phyloP scores from a whole-genome alignment of 73 alveolate species.

The Paramecium biaurelia region DNA sequence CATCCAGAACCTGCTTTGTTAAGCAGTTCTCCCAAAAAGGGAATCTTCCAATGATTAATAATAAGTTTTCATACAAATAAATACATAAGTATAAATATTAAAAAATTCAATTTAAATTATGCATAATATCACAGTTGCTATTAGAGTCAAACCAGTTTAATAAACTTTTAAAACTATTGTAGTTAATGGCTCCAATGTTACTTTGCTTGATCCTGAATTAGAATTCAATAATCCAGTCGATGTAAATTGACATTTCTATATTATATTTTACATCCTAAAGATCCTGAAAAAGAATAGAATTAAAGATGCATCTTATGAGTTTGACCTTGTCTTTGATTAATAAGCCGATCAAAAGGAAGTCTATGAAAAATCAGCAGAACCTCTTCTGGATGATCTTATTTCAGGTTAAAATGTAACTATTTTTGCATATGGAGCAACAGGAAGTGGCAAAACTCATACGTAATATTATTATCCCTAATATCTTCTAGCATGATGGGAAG shows the following conservation, averaged over 20 bases:
- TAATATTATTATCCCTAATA: neutral
- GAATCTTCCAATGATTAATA: neutral
- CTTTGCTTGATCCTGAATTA: constrained; percentile 28
- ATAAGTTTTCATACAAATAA: neutral
- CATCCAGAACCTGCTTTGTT: neutral
- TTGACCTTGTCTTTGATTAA: constrained; percentile 61
- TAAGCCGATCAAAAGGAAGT: constrained; percentile 48
- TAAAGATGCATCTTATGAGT: constrained; percentile 56
- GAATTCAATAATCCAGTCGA: constrained; percentile 6
- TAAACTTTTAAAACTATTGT: constrained; percentile 10
- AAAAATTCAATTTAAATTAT: neutral
- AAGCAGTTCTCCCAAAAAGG: neutral
- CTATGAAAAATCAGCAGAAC: constrained; percentile 72
- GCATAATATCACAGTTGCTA: constrained; percentile 42
- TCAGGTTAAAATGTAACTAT: constrained; percentile 87
- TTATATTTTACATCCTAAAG: neutral
- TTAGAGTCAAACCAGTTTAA: constrained; percentile 19
- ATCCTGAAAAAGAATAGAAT: constrained; percentile 60
- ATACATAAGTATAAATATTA: neutral
- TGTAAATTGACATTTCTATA: neutral
- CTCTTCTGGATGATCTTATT: constrained; percentile 74
- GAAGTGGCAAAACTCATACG: constrained; percentile 86
- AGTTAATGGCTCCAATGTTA: neutral
- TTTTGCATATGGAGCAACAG: constrained; percentile 94
- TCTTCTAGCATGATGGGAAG: constrained; percentile 82